phyloP scores from a whole-genome alignment of 345 rosid genomes.

The Acer negundo region DNA sequence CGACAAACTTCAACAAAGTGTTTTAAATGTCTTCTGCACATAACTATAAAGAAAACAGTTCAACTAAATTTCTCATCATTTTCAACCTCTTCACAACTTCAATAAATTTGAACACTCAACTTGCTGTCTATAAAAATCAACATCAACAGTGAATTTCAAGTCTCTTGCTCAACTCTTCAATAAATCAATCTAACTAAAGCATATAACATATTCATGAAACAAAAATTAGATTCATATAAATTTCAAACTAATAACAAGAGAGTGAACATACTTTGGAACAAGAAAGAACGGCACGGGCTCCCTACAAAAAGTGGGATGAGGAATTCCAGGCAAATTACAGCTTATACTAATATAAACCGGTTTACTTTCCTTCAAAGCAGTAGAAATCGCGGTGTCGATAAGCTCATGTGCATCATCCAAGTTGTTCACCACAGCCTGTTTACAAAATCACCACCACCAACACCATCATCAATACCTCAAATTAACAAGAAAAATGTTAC shows the following conservation, averaged over 20 bases:
- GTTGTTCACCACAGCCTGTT: constrained; percentile 69
- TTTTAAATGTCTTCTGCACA: background rate
- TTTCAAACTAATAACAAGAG: background rate
- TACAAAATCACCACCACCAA: background rate
- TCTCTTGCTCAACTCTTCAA: background rate
- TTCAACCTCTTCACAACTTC: background rate
- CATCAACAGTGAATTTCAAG: background rate
- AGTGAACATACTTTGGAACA: constrained; percentile 49
- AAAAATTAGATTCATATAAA: constrained; percentile 1
- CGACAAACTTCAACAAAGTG: background rate
- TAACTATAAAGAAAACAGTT: background rate
- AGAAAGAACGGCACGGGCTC: constrained; percentile 68
- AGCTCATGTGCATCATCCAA: constrained; percentile 75
- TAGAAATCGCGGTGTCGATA: constrained; percentile 68
- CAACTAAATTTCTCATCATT: background rate
- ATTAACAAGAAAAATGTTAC: background rate
- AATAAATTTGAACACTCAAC: background rate
- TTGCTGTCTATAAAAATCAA: background rate
- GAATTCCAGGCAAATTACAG: constrained; percentile 67
- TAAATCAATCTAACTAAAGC: background rate
- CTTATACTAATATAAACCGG: constrained; percentile 71
- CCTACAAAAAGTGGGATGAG: constrained; percentile 60
- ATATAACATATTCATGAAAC: background rate
- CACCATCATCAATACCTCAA: constrained; percentile 4
- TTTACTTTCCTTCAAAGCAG: constrained; percentile 74